phyloP scores from a whole-genome alignment of 2,329 filamentous ascomycete genomes.

The Arthrobotrys entomopaga region DNA sequence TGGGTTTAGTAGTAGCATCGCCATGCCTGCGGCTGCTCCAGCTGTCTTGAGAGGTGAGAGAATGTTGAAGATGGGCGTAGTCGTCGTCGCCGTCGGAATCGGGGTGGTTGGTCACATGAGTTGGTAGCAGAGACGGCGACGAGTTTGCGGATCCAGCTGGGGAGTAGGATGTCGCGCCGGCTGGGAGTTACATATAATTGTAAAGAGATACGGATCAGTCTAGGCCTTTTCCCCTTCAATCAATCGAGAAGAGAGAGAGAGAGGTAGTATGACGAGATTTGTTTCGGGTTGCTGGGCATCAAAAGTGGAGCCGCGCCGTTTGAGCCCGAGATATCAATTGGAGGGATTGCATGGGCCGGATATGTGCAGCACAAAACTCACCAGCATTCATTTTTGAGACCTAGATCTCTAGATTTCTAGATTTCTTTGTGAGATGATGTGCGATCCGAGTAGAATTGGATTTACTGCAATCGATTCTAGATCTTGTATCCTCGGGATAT shows the following conservation, averaged over 20 bases:
- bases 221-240: slow-evolving; percentile 4
- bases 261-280: not conserved
- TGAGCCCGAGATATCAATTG: not conserved
- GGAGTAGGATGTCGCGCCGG: slow-evolving; percentile 53
- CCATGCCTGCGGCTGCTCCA: slow-evolving; percentile 10
- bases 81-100: slow-evolving; percentile 51
- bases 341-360: slow-evolving; percentile 20
- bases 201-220: slow-evolving; percentile 7
- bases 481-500: too few species aligned
- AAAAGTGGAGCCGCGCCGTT: not conserved
- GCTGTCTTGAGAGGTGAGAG: slow-evolving; percentile 50
- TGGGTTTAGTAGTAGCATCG: slow-evolving; percentile 3
- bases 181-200: slow-evolving; percentile 22
- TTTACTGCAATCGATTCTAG: too few species aligned
- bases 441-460: not conserved
- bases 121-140: slow-evolving; percentile 52
- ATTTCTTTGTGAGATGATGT: not conserved
- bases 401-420: slow-evolving; percentile 1
- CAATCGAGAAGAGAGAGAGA: not conserved
- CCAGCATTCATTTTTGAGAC: slow-evolving; percentile 19
- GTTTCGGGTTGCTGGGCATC: slow-evolving; percentile 8
- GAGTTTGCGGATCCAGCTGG: slow-evolving; percentile 50
- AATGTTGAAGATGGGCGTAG: slow-evolving; percentile 40
- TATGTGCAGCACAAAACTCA: slow-evolving; percentile 38
- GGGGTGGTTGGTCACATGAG: slow-evolving; percentile 54